phyloP scores from a whole-genome alignment of 257 asterid species.

The Capsicum pubescens region DNA sequence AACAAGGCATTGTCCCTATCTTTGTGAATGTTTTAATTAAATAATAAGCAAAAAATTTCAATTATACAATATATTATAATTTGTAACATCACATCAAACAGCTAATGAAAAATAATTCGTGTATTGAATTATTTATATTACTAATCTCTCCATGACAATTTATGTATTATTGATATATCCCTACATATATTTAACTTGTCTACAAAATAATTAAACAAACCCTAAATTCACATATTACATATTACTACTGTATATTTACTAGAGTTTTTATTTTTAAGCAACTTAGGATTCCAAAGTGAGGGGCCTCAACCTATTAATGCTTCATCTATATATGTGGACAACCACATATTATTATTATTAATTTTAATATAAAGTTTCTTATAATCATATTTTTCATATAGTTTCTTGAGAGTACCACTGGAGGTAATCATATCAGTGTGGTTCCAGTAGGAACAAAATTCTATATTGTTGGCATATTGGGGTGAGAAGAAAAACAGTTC shows the following conservation, averaged over 20 bases:
- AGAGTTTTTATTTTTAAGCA: background rate
- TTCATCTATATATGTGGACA: constrained; percentile 5
- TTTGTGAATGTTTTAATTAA: background rate
- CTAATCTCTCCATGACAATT: background rate
- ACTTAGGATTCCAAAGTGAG: constrained; percentile 28
- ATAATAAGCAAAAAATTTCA: background rate
- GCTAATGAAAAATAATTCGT: background rate
- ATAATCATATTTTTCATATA: constrained; percentile 8
- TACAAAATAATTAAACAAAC: background rate
- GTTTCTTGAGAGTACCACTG: constrained; percentile 18
- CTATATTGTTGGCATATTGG: constrained; percentile 29
- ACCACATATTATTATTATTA: background rate
- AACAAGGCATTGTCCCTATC: too few species aligned
- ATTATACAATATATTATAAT: background rate
- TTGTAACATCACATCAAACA: background rate
- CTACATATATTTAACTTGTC: background rate
- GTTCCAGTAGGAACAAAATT: constrained; percentile 24
- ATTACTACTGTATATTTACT: too few species aligned
- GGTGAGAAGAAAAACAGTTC: constrained; percentile 24
- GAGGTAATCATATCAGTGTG: constrained; percentile 16
- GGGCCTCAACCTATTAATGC: constrained; percentile 7
- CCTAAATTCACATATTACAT: background rate
- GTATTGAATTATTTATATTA: background rate
- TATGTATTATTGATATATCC: background rate
- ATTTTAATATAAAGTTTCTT: constrained; percentile 4